A percentile compares a stretch with the other conserved stretches of the same genome.
Evolutionary conservation across 805 yeast species (phyloP).

Genomic region (Zygotorulaspora sp.): DNA sequence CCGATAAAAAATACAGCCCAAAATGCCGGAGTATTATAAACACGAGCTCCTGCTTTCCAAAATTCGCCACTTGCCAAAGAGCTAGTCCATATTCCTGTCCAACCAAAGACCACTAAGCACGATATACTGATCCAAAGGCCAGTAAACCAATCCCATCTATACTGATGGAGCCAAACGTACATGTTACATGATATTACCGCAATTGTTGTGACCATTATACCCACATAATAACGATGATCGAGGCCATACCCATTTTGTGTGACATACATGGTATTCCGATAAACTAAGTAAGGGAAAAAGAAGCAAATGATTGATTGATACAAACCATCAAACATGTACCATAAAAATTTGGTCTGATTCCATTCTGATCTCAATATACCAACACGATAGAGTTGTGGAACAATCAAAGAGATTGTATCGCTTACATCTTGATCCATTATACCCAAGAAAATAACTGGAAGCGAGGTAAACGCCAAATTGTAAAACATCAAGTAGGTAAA

Average conservation of each 20-base stretch:
- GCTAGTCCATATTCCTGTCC: slow-evolving; percentile 81
- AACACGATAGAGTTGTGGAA: slow-evolving; percentile 68
- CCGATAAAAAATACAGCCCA: slow-evolving; percentile 71
- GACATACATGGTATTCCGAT: slow-evolving; percentile 41
- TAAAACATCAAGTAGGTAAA: slow-evolving; percentile 77
- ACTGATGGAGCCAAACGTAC: slow-evolving; percentile 62
- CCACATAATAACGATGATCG: slow-evolving; percentile 72
- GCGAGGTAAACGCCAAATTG: slow-evolving; percentile 76
- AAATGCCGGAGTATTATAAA: slow-evolving; percentile 55
- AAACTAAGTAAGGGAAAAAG: slow-evolving; percentile 66
- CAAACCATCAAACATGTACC: slow-evolving; percentile 72
- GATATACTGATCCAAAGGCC: slow-evolving; percentile 53
- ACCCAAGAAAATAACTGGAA: slow-evolving; percentile 74
- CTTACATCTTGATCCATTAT: slow-evolving; percentile 78
- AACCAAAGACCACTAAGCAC: slow-evolving; percentile 55
- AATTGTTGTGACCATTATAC: slow-evolving; percentile 61
- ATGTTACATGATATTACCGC: slow-evolving; percentile 64
- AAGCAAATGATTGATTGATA: slow-evolving; percentile 70
- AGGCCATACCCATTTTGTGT: slow-evolving; percentile 51
- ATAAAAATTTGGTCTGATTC: slow-evolving; percentile 61
- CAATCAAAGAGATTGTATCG: slow-evolving; percentile 61
- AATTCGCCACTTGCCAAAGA: slow-evolving; percentile 50
- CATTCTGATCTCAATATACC: slow-evolving; percentile 74
- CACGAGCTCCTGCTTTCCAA: slow-evolving; percentile 59
- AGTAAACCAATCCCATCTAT: slow-evolving; percentile 79